Conservation (phyloP, 1,284 basidiomycete species). For the Phellopilus nigrolimitatus region DNA sequence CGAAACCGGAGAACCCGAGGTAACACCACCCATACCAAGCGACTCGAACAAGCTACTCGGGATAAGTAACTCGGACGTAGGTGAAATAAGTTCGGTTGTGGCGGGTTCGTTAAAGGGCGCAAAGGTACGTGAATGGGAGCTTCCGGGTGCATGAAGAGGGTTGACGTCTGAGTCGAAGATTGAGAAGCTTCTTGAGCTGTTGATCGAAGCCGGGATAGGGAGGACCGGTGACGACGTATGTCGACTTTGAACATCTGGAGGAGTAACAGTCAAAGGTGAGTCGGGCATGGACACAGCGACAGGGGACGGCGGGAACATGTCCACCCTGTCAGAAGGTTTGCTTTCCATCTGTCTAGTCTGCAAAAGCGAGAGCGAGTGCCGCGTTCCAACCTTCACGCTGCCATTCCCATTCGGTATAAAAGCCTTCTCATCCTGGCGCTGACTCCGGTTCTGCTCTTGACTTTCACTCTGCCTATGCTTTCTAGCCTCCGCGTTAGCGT, state of each 20-base stretch:
- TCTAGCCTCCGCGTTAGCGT: slow-evolving; percentile 45
- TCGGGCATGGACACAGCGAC: not conserved
- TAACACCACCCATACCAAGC: slow-evolving; percentile 37
- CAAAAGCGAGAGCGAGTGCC: slow-evolving; percentile 1
- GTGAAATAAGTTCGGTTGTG: slow-evolving; percentile 38
- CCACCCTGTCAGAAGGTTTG: not conserved
- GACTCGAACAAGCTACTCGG: slow-evolving; percentile 55
- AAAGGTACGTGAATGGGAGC: slow-evolving; percentile 5
- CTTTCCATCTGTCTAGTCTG: not conserved
- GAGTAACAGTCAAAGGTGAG: slow-evolving; percentile 3
- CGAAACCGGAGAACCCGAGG: slow-evolving; percentile 12
- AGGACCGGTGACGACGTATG: slow-evolving; percentile 16
- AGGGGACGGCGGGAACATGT: slow-evolving; percentile 6
- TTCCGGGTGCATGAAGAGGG: not conserved
- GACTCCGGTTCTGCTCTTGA: slow-evolving; percentile 23
- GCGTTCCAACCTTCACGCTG: slow-evolving; percentile 20
- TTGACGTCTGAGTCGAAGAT: slow-evolving; percentile 9
- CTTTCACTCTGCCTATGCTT: slow-evolving; percentile 32
- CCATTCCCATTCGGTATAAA: slow-evolving; percentile 18
- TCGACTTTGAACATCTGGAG: slow-evolving; percentile 17
- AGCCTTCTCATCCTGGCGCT: not conserved
- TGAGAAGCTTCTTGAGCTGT: slow-evolving; percentile 1
- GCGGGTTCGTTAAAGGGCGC: slow-evolving; percentile 25
- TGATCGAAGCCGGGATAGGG: slow-evolving; percentile 14
- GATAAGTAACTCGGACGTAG: slow-evolving; percentile 47